These are phyloP conservation scores for Phyllosticta ampelicida DNA, from an alignment of 2,329 filamentous ascomycete species.

Conservation along the genomic window DNA sequence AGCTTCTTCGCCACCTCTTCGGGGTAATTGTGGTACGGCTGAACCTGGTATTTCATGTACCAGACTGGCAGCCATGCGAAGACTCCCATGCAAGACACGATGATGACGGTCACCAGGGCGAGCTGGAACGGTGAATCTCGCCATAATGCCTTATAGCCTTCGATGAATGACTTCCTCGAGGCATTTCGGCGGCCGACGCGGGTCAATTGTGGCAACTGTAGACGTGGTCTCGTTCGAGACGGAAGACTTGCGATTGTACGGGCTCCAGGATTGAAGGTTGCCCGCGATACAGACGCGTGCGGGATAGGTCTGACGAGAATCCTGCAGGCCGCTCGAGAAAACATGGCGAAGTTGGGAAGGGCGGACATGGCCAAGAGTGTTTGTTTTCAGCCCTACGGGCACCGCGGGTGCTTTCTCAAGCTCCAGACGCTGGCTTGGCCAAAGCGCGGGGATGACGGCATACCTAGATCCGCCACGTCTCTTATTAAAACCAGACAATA, in stretches of 20 bases:
- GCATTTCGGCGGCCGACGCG: conserved; percentile 19
- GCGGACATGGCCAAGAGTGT: conserved; percentile 5
- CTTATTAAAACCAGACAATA: background rate
- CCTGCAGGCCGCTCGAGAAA: conserved; percentile 23
- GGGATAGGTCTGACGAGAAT: conserved; percentile 16
- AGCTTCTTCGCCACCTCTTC: conserved; percentile 65
- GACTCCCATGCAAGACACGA: conserved; percentile 29
- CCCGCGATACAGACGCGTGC: conserved; percentile 19
- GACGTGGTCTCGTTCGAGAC: conserved; percentile 15
- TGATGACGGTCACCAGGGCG: conserved; percentile 24
- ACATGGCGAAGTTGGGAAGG: conserved; percentile 22
- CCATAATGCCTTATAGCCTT: conserved; percentile 24
- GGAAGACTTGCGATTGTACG: conserved; percentile 16
- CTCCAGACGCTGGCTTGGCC: conserved; percentile 5
- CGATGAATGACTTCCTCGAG: conserved; percentile 16
- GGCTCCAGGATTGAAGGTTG: conserved; percentile 13
- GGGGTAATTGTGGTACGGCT: conserved; percentile 48
- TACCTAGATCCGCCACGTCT: background rate
- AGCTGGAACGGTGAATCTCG: conserved; percentile 30
- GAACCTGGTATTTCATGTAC: conserved; percentile 37
- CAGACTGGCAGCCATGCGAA: conserved; percentile 36
- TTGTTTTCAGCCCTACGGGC: conserved; percentile 9
- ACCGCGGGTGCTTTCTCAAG: conserved; percentile 1
- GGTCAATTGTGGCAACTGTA: conserved; percentile 16
- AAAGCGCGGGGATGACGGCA: background rate